These are phyloP conservation scores for Phylloboletellus chloephorus DNA, from an alignment of 1,284 basidiomycete genomes.

Conservation along the genomic window DNA sequence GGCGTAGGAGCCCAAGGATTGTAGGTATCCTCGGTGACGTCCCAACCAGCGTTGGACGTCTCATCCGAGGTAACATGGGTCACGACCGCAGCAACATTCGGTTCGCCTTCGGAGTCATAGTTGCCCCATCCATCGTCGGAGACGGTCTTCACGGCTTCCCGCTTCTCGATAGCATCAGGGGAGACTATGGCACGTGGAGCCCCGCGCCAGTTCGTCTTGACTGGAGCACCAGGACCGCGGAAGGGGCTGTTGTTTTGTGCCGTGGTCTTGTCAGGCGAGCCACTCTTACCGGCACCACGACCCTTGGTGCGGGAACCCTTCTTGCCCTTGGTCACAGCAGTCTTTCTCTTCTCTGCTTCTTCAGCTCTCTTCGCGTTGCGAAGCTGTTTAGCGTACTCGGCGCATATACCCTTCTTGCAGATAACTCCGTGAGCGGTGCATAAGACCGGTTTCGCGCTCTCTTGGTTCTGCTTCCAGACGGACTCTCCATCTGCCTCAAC, in stretches of 20 bases:
- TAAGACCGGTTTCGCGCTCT: slow-evolving; percentile 17
- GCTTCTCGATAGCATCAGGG: slow-evolving; percentile 22
- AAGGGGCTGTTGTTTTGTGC: slow-evolving; percentile 25
- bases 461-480: slow-evolving; percentile 17
- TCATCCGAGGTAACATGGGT: slow-evolving; percentile 6
- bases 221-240: slow-evolving; percentile 31
- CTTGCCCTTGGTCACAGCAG: slow-evolving; percentile 22
- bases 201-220: slow-evolving; percentile 31
- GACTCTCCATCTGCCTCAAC: slow-evolving; percentile 19
- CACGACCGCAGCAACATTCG: slow-evolving; percentile 2
- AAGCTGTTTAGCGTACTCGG: slow-evolving; percentile 34
- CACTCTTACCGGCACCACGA: slow-evolving; percentile 10
- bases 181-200: slow-evolving; percentile 26
- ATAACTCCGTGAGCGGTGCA: slow-evolving; percentile 38
- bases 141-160: slow-evolving; percentile 17
- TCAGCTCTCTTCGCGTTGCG: slow-evolving; percentile 28
- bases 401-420: slow-evolving; percentile 44
- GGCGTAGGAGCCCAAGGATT: slow-evolving; percentile 22
- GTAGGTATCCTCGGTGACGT: slow-evolving; percentile 14
- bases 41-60: slow-evolving; percentile 20
- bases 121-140: slow-evolving; percentile 22
- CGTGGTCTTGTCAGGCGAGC: slow-evolving; percentile 1
- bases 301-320: slow-evolving; percentile 13
- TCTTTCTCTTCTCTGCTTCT: slow-evolving; percentile 16
- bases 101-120: slow-evolving; percentile 13